Evolutionary conservation across 1,139 yeast species (phyloP).

Genomic region (Citeromyces siamensis): DNA sequence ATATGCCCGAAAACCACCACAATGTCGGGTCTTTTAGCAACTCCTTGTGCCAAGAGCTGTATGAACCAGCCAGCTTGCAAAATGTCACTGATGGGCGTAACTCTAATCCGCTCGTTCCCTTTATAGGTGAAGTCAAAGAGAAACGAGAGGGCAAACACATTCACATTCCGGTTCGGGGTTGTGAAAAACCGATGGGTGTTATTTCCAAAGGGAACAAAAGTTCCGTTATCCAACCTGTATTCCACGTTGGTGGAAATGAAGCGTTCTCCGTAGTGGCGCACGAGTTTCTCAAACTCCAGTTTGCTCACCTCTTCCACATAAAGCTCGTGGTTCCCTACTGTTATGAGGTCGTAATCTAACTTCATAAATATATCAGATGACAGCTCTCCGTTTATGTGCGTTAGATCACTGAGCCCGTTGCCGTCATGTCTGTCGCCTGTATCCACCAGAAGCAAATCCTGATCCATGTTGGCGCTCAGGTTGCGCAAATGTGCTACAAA

Average conservation of each 20-base stretch:
- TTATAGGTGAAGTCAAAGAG: conserved; percentile 50
- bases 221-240: conserved; percentile 30
- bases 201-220: conserved; percentile 56
- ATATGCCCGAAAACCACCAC: conserved; percentile 70
- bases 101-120: conserved; percentile 47
- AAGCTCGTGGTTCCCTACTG: conserved; percentile 89
- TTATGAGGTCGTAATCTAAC: conserved; percentile 65
- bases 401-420: conserved; percentile 68
- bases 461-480: conserved; percentile 29
- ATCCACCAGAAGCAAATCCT: conserved; percentile 67
- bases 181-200: conserved; percentile 48
- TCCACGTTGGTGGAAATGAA: conserved; percentile 83
- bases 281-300: conserved; percentile 53
- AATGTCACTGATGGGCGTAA: conserved; percentile 47
- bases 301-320: conserved; percentile 57
- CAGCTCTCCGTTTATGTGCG: conserved; percentile 51
- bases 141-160: conserved; percentile 65
- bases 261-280: conserved; percentile 43
- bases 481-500: conserved; percentile 40
- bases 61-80: conserved; percentile 54
- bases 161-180: conserved; percentile 39
- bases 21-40: conserved; percentile 36
- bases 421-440: conserved; percentile 96
- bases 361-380: conserved; percentile 53
- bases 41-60: conserved; percentile 31